Evolutionary conservation across 2,329 filamentous ascomycete species (phyloP).

Genomic region (Arthrobotrys megalospora): DNA sequence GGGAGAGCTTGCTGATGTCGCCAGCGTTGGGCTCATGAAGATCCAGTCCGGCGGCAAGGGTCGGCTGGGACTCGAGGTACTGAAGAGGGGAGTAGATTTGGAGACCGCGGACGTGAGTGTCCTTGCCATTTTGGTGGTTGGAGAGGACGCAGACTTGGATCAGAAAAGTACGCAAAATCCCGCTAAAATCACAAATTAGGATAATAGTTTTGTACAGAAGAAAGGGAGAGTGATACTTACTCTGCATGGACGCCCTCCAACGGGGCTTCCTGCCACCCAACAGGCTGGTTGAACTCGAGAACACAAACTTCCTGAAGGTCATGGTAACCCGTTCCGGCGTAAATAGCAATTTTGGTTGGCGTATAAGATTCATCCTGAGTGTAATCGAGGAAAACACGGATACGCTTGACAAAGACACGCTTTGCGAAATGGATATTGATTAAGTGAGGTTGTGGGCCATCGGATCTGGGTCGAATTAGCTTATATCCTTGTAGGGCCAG

Average conservation of each 20-base stretch:
- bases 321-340: slow-evolving; percentile 90
- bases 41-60: background rate
- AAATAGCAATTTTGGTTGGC: slow-evolving; percentile 89
- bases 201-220: background rate
- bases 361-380: slow-evolving; percentile 96
- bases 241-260: slow-evolving; percentile 73
- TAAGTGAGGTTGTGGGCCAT: slow-evolving; percentile 85
- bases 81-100: slow-evolving; percentile 77
- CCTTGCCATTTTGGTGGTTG: slow-evolving; percentile 99
- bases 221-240: slow-evolving; percentile 43
- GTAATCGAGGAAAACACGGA: slow-evolving; percentile 91
- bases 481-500: background rate
- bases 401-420: slow-evolving; percentile 81
- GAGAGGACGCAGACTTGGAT: slow-evolving; percentile 92
- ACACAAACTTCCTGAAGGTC: slow-evolving; percentile 89
- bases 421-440: slow-evolving; percentile 90
- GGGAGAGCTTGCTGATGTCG: slow-evolving; percentile 39
- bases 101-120: slow-evolving; percentile 94
- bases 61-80: slow-evolving; percentile 43
- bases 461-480: slow-evolving; percentile 73
- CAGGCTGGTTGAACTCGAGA: slow-evolving; percentile 82
- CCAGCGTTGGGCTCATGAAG: slow-evolving; percentile 32
- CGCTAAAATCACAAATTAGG: slow-evolving; percentile 40
- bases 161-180: slow-evolving; percentile 86
- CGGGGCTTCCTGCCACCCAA: slow-evolving; percentile 91